Base-by-base conservation (phyloP, 305 asterid species). In the Fraxinus latifolia region DNA sequence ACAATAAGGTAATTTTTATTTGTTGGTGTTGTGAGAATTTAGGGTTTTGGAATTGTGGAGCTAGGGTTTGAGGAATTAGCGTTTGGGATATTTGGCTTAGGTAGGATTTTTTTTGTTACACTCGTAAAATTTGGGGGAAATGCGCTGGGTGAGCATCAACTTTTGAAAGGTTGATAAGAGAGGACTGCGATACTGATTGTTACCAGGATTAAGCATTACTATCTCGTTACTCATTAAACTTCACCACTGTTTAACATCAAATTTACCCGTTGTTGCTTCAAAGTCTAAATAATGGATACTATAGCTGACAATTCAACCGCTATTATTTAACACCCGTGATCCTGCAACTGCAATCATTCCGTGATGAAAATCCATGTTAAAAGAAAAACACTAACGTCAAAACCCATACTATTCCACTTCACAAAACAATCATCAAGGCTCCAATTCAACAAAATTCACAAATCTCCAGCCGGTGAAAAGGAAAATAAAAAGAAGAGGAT, bases 1-100 rank as follows among this genome's bases (percentile, higher is more conserved):
- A 85, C 37, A 85, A 82, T 75, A 85, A 85, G 88, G 88, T 85
- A 76, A 58, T 58, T 7, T 58, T 58, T 58, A 58, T 50, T 32
- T 17, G 12, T 7, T 33, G 44, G 36, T 15, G 25, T 70, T 70
- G 11, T 27, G 9, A 12, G 74, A 67, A 67, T 67, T 7, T n/a
- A 53, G 7, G 62, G 23, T 53, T 53, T 53, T 53, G 68, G 29
- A 62, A 65, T 65, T 25, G n/a, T 23, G 34, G 34, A 65, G n/a
- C 73, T 65, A 65, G 34, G 73, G 34, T 25, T 65, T 23, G 34
- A 21, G 73, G 73, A 65, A 65, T 65, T 25, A 65, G 73, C 7
- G 32, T 25, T 25, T 11, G 32, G 73, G 17, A 65, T 65, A 0
- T 23, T 65, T 65, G 34, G 73, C 71, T 62, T 23, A 62, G n/a